Conservation (phyloP, 345 rosid genomes). For the Jatropha curcas region DNA sequence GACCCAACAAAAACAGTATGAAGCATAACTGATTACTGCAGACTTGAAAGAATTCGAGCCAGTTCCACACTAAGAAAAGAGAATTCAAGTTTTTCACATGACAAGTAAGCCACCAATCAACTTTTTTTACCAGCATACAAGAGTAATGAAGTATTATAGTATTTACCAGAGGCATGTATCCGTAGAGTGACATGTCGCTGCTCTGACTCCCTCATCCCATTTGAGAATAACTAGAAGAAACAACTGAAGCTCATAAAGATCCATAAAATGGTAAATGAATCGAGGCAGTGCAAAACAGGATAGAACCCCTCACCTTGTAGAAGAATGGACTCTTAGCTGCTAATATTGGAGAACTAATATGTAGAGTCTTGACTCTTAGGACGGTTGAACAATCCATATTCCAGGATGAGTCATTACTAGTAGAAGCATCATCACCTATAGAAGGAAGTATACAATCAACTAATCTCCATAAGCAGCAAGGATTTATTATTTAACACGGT, state of each 20-base stretch:
- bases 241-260: neutral
- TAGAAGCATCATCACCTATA: conserved; percentile 43
- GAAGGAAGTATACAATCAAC: conserved; percentile 2
- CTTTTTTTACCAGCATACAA: neutral
- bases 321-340: conserved; percentile 85
- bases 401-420: conserved; percentile 35
- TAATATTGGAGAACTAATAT: conserved; percentile 72
- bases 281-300: conserved; percentile 14
- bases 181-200: conserved; percentile 63
- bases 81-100: neutral
- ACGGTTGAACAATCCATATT: conserved; percentile 39
- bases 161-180: conserved; percentile 71
- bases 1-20: neutral
- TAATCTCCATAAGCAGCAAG: neutral
- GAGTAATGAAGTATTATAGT: neutral
- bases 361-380: conserved; percentile 55
- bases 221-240: conserved; percentile 62
- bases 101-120: neutral
- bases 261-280: neutral
- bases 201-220: conserved; percentile 75
- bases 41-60: neutral
- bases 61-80: neutral
- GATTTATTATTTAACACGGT: neutral
- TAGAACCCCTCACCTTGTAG: conserved; percentile 49
- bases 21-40: neutral